phyloP scores from a whole-genome alignment of 257 asterid species.

The Nyctanthes arbortristis region DNA sequence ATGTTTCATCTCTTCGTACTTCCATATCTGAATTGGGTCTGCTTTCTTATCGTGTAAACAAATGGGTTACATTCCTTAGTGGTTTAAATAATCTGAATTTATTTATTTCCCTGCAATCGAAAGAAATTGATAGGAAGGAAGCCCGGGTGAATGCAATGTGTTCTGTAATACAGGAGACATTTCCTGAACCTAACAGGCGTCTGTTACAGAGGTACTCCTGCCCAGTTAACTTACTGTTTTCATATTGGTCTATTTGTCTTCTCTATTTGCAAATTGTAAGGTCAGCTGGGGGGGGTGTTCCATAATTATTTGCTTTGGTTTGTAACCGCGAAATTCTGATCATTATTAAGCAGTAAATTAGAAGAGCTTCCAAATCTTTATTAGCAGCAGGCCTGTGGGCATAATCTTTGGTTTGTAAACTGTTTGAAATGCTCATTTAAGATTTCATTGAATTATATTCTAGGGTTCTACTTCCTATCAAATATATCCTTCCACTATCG shows the following conservation, averaged over 20 bases:
- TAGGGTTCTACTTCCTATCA: neutral
- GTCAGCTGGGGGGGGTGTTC: conserved; percentile 5
- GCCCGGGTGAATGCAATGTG: conserved; percentile 77
- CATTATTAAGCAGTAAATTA: neutral
- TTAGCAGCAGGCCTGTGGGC: neutral
- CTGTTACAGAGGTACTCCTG: conserved; percentile 77
- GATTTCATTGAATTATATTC: conserved; percentile 8
- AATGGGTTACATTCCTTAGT: neutral
- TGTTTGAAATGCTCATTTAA: conserved; percentile 1
- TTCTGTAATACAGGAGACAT: conserved; percentile 82
- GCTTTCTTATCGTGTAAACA: conserved; percentile 23
- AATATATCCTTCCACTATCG: neutral
- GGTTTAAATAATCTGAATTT: conserved; percentile 23
- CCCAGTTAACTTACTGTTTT: conserved; percentile 18
- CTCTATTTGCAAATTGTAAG: conserved; percentile 13
- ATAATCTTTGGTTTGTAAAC: conserved; percentile 8
- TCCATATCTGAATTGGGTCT: conserved; percentile 16
- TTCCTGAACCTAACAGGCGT: conserved; percentile 92
- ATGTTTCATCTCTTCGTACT: conserved; percentile 31
- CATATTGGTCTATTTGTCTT: conserved; percentile 13
- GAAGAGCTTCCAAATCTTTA: neutral
- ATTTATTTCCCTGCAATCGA: conserved; percentile 29
- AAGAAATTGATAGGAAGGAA: conserved; percentile 78
- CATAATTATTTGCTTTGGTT: conserved; percentile 10
- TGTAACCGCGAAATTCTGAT: conserved; percentile 3